Percentiles rank a stretch among this genome's conserved stretches.
Conservation (phyloP, 2,329 filamentous ascomycete genomes). For the Colletotrichum sp. region DNA sequence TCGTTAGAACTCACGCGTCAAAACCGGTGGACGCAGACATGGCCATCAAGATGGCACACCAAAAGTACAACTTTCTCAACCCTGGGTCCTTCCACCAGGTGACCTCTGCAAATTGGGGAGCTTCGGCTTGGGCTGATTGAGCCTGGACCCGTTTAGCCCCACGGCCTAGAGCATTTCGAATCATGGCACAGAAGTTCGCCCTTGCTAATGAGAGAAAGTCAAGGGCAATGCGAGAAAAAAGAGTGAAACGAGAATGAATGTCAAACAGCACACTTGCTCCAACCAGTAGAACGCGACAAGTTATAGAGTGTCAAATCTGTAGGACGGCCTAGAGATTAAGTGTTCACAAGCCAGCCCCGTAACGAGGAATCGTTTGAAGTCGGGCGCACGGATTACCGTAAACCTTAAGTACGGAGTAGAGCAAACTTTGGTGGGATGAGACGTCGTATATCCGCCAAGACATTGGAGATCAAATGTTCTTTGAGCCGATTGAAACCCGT, state of each 20-base stretch:
- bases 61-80: conserved; percentile 58
- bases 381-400: not conserved
- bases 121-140: conserved; percentile 40
- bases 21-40: conserved; percentile 66
- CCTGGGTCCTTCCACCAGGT: conserved; percentile 61
- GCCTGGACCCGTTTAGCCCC: not conserved
- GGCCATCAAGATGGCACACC: conserved; percentile 58
- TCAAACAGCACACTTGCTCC: not conserved
- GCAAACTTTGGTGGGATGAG: not conserved
- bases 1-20: conserved; percentile 48
- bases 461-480: not conserved
- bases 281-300: not conserved
- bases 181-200: not conserved
- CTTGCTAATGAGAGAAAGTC: not conserved
- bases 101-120: conserved; percentile 57
- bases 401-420: not conserved
- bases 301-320: not conserved
- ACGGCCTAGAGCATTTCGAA: not conserved
- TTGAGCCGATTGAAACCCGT: not conserved
- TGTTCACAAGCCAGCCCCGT: not conserved
- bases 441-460: not conserved
- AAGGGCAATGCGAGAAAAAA: not conserved
- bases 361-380: not conserved
- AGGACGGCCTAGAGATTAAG: not conserved
- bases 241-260: not conserved